These are phyloP conservation scores for Cyanidium caldarium DNA, from an alignment of 23 red algal species.

Conservation along the genomic window DNA sequence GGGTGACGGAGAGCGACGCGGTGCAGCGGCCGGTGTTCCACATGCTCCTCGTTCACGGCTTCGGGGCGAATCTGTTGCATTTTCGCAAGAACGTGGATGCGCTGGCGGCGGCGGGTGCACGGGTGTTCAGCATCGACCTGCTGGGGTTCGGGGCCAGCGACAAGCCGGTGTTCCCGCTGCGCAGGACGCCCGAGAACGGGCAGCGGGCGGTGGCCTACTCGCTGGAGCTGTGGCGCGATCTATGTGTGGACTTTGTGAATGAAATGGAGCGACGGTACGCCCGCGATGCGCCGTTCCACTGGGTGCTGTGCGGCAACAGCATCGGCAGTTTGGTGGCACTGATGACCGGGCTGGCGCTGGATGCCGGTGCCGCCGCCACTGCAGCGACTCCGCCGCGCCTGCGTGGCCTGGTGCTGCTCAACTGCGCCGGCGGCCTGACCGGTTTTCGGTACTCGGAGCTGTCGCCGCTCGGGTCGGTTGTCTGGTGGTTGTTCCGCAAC, in stretches of 20 bases:
- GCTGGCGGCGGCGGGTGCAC: constrained; percentile 29
- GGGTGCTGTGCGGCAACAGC: constrained; percentile 77
- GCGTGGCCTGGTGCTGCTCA: constrained; percentile 41
- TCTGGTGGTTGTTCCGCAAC: constrained; percentile 10
- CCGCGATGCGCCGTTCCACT: not conserved
- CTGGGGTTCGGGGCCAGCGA: constrained; percentile 79
- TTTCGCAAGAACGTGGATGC: constrained; percentile 66
- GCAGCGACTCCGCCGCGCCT: not conserved
- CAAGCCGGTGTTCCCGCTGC: constrained; percentile 28
- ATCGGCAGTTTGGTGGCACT: constrained; percentile 62
- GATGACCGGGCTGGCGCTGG: constrained; percentile 30
- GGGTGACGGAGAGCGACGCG: constrained; percentile 2
- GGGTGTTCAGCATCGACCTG: constrained; percentile 78
- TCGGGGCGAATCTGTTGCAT: constrained; percentile 64
- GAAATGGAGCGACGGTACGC: constrained; percentile 14
- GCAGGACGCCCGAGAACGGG: not conserved
- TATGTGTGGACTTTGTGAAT: constrained; percentile 47
- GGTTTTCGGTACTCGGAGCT: constrained; percentile 74
- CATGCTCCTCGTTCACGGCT: constrained; percentile 85
- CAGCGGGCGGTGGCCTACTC: constrained; percentile 12
- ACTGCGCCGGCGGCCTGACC: constrained; percentile 81
- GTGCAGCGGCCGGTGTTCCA: not conserved
- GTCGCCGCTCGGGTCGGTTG: constrained; percentile 11
- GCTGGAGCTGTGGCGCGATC: constrained; percentile 54
- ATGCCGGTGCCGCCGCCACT: not conserved